Evolutionary conservation across 768 basidiomycete species (phyloP), one percentile per base, ranked within the genome.

Genomic region (Leccinum boreale): DNA sequence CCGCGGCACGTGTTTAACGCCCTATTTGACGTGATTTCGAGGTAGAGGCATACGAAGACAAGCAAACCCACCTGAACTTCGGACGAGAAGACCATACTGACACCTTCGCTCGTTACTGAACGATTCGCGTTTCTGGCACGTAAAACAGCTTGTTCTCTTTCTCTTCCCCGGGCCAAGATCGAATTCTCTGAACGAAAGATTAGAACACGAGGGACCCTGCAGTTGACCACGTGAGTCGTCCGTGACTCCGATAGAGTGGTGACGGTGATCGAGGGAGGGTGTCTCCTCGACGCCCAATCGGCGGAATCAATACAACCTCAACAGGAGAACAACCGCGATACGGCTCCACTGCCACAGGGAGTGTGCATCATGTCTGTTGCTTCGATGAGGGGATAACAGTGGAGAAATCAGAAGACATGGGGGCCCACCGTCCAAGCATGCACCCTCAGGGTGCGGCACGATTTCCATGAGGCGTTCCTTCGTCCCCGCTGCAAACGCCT

Each of bases 401-500:
- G 64, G 66, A 53, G 23, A 36, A 42, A 60, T 26, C 56, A 50
- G 29, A 23, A 46, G 36, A 44, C 50, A 60, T 53, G 53, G 47
- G 54, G 42, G 49, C 12, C 52, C 56, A 67, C 53, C 53, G 48
- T 57, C 42, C 53, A 62, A 39, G 57, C 67, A 59, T 55, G 63
- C 57, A 63, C 56, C 31, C 61, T 50, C 11, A 31, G 29, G 29
- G 58, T 70, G 69, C 67, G 61, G 70, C 69, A 71, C 58, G 57
- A 57, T 62, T 70, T 47, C 62, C 69, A 70, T 65, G 69, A 70
- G 69, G 69, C 69, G 50, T 59, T 53, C 58, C 57, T 62, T 55
- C 42, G 42, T 58, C 54, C 61, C 58, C 56, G 58, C 60, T 55
- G 53, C 21, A 42, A 56, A 56, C 47, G 54, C 62, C 60, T 57